Percentiles rank a stretch among this genome's conserved stretches.
Conservation (phyloP, 2,329 filamentous ascomycete species). For the Arthrobotrys megalospora region DNA sequence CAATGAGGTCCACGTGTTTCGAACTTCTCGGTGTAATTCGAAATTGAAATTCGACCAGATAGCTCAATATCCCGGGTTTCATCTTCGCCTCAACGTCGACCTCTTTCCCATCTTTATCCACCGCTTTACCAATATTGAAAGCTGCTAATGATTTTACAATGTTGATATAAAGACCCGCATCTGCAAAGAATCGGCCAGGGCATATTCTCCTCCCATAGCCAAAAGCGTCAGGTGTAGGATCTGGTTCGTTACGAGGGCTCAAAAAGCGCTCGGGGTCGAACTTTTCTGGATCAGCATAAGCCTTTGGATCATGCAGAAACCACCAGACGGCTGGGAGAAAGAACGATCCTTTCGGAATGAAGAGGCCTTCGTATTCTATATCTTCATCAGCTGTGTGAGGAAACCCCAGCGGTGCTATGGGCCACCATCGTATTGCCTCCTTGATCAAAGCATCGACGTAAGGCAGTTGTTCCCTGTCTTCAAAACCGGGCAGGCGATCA, state of each 20-base stretch:
- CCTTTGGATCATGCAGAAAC: conserved; percentile 69
- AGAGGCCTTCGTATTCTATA: conserved; percentile 69
- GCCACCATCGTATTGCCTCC: conserved; percentile 74
- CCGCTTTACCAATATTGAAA: conserved; percentile 69
- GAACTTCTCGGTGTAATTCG: conserved; percentile 29
- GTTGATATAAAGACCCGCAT: conserved; percentile 75
- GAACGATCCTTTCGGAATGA: conserved; percentile 70
- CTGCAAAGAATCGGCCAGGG: conserved; percentile 72
- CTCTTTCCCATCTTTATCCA: conserved; percentile 26
- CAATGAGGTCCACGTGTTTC: conserved; percentile 25
- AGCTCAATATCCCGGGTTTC: conserved; percentile 32
- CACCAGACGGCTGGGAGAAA: conserved; percentile 72
- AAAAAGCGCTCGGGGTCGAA: conserved; percentile 63
- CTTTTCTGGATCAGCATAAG: conserved; percentile 64
- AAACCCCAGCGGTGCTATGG: conserved; percentile 71
- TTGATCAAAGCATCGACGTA: conserved; percentile 73
- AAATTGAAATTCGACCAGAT: conserved; percentile 11
- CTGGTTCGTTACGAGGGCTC: conserved; percentile 62
- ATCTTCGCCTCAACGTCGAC: conserved; percentile 31
- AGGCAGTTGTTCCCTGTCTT: conserved; percentile 70
- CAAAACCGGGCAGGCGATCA: conserved; percentile 69
- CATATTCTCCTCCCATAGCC: conserved; percentile 74
- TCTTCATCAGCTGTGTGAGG: conserved; percentile 70
- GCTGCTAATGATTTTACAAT: conserved; percentile 74
- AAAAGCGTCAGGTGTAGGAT: conserved; percentile 65